Base-by-base conservation (phyloP, 345 rosid species). In the Pugionium dolabratum region DNA sequence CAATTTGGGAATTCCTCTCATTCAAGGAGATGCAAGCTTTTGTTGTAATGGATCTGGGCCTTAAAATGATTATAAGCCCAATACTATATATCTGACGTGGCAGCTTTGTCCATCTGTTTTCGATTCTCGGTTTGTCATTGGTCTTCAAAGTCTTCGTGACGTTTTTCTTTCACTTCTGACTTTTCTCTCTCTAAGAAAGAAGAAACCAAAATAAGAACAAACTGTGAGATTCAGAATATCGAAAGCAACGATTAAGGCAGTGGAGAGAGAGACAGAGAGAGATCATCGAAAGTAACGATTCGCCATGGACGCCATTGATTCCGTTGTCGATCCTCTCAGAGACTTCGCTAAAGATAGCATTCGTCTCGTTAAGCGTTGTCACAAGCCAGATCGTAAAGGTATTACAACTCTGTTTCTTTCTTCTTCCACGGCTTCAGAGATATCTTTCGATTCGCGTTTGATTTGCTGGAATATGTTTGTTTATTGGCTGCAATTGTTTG, bases 291-390 rank as follows among this genome's bases (percentile, higher is more conserved):
- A 44, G n/a, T n/a, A n/a, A 40, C 9, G 10, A 69, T 69, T 9
- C 44, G 55, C 66, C 66, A 88, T 84, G 91, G 91, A 88, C 75
- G 91, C 91, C 78, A 59, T 87, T 36, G 91, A 87, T 66, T 79
- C 86, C 59, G 91, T 81, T 7, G 75, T 87, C 40, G 91, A 85
- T 76, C 95, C 95, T 9, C 83, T 87, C 57, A 85, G 95, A 71
- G 89, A 85, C 44, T 87, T 87, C 70, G 85, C 91, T 11, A 85
- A 85, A 63, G 95, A 88, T 59, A 85, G 95, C 48, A 75, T 76
- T 30, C 91, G 95, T 47, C 87, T 85, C 64, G 91, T 87, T 39
- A 87, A 87, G 83, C 77, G 95, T 52, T 87, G 95, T 46, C 91
- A 87, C 81, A 87, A 87, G 43, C 91, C 95, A 60, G 95, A 87